Conservation (phyloP, 2,329 filamentous ascomycete genomes). For the Chalaropsis ovoidea region DNA sequence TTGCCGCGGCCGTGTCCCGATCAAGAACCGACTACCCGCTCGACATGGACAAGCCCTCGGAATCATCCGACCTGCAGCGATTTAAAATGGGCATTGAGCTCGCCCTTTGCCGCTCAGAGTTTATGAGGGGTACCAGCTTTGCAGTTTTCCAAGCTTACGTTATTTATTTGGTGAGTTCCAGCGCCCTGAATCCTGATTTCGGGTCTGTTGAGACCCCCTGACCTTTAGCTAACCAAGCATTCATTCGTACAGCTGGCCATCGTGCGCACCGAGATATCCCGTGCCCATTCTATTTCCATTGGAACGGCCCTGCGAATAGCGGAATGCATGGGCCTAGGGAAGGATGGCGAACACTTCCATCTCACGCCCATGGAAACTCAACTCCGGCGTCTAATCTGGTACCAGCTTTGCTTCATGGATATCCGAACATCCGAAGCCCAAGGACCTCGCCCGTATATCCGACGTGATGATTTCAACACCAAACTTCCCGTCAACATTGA, state of each 20-base stretch:
- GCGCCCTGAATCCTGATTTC: background rate
- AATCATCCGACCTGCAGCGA: conserved; percentile 46
- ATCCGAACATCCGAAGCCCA: conserved; percentile 65
- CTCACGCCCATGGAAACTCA: conserved; percentile 59
- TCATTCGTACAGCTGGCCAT: conserved; percentile 48
- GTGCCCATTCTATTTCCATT: conserved; percentile 61
- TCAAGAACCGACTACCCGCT: conserved; percentile 46
- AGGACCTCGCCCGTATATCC: conserved; percentile 59
- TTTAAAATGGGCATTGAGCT: conserved; percentile 58
- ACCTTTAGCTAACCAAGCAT: conserved; percentile 27
- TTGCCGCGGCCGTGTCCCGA: conserved; percentile 59
- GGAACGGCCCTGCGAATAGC: conserved; percentile 63
- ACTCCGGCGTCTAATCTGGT: conserved; percentile 62
- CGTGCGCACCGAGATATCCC: conserved; percentile 60
- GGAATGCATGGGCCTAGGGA: conserved; percentile 67
- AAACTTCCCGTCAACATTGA: conserved; percentile 61
- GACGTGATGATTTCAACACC: conserved; percentile 66
- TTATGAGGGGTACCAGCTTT: conserved; percentile 55
- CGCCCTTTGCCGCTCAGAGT: conserved; percentile 58
- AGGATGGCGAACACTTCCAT: conserved; percentile 57
- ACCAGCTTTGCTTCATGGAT: conserved; percentile 68
- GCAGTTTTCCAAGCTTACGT: conserved; percentile 68
- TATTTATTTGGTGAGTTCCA: conserved; percentile 57
- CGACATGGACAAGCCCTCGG: conserved; percentile 25
- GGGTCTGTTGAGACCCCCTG: background rate